Conservation (phyloP, 176 grass and related monocot genomes). For the Saccharum spontaneum region DNA sequence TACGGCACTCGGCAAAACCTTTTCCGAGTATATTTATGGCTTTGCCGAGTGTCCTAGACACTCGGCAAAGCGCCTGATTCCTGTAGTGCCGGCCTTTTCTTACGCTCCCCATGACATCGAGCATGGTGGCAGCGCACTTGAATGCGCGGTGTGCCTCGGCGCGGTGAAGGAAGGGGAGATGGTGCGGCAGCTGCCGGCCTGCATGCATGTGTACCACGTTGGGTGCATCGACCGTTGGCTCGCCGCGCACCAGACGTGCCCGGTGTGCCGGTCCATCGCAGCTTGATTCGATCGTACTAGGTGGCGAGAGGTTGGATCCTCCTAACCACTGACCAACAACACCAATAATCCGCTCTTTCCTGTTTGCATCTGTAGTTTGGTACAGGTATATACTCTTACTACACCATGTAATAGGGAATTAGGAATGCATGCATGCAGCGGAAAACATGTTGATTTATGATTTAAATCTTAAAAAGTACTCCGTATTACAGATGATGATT, state of each 20-base stretch:
- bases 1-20: no score
- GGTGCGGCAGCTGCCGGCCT: slow-evolving; percentile 36
- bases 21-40: no score
- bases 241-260: slow-evolving; percentile 23
- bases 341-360: neutral
- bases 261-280: slow-evolving; percentile 36
- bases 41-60: no score
- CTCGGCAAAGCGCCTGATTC: no score
- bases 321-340: neutral
- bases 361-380: neutral
- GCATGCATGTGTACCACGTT: slow-evolving; percentile 42
- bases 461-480: no score
- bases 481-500: no score
- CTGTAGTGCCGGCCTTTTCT: neutral
- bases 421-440: neutral
- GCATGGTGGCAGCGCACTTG: neutral
- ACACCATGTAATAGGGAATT: neutral
- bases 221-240: slow-evolving; percentile 49
- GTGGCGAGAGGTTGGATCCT: neutral
- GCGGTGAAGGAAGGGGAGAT: slow-evolving; percentile 40
- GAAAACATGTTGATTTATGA: no score
- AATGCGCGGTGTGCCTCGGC: slow-evolving; percentile 43
- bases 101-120: neutral
- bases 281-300: neutral
- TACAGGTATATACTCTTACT: neutral